These are phyloP conservation scores for Phytophthora sojae DNA, from an alignment of 352 stramenopile genomes.

Conservation along the genomic window DNA sequence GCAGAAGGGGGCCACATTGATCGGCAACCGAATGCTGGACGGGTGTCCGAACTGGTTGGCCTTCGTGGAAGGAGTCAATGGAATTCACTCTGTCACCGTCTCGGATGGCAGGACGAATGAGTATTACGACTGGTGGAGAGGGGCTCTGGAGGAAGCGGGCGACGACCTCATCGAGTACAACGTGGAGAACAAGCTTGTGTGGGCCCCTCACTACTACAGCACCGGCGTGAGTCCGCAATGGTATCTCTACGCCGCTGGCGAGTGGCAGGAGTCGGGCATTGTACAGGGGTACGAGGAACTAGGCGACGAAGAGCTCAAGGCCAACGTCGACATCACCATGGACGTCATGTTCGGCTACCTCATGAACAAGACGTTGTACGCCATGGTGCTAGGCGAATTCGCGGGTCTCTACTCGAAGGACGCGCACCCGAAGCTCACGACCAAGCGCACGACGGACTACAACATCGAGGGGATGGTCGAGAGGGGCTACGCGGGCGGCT, in stretches of 20 bases:
- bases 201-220: constrained; percentile 81
- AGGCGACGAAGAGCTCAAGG: constrained; percentile 46
- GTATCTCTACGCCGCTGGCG: constrained; percentile 65
- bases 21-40: constrained; percentile 67
- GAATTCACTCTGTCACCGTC: constrained; percentile 43
- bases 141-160: constrained; percentile 52
- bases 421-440: constrained; percentile 58
- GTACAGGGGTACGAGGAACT: constrained; percentile 50
- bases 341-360: constrained; percentile 76
- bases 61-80: constrained; percentile 59
- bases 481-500: constrained; percentile 51
- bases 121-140: constrained; percentile 81
- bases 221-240: constrained; percentile 61
- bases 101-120: constrained; percentile 6
- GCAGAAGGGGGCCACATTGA: constrained; percentile 60
- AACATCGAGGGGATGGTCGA: constrained; percentile 71
- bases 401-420: constrained; percentile 68
- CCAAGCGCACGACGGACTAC: constrained; percentile 67
- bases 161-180: constrained; percentile 46
- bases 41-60: constrained; percentile 70
- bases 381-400: constrained; percentile 71
- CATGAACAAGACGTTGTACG: constrained; percentile 40
- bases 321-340: constrained; percentile 65
- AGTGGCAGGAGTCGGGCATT: not conserved
- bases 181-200: constrained; percentile 69